Percentiles rank a stretch among this genome's conserved stretches.
These are phyloP conservation scores for Sechiopsis laciniata DNA, from an alignment of 306 rosid species.

Conservation along the genomic window DNA sequence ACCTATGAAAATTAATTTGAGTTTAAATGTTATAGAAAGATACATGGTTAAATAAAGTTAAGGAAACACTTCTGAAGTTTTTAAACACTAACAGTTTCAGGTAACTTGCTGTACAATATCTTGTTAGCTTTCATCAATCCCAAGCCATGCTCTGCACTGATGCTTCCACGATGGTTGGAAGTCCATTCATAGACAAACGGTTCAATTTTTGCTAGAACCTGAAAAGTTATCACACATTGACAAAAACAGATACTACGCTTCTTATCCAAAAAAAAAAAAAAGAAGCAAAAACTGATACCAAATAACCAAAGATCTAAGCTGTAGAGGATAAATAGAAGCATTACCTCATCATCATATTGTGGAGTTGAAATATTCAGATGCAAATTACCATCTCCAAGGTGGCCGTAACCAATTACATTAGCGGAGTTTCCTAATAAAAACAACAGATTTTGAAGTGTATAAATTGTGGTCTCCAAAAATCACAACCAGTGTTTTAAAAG, in stretches of 20 bases:
- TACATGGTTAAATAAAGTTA: neutral
- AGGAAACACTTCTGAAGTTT: neutral
- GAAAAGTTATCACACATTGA: conserved; percentile 26
- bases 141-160: conserved; percentile 90
- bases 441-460: neutral
- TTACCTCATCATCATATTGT: conserved; percentile 63
- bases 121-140: conserved; percentile 89
- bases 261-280: too few relatives aligned
- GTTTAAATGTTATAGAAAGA: neutral
- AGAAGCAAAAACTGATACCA: neutral
- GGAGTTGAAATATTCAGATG: conserved; percentile 82
- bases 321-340: conserved; percentile 16
- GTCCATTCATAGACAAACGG: conserved; percentile 98
- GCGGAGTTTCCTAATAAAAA: conserved; percentile 50
- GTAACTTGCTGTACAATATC: conserved; percentile 73
- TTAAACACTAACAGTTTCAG: conserved; percentile 53
- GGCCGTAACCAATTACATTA: conserved; percentile 74
- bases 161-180: conserved; percentile 71
- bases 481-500: neutral
- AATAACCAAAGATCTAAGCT: conserved; percentile 1
- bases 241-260: neutral
- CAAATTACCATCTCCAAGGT: conserved; percentile 91
- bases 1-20: conserved; percentile 44
- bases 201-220: conserved; percentile 73
- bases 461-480: neutral